Percentiles rank a stretch among this genome's conserved stretches.
These are phyloP conservation scores for Penicillium turbatum DNA, from an alignment of 495 filamentous ascomycete species.

Conservation along the genomic window DNA sequence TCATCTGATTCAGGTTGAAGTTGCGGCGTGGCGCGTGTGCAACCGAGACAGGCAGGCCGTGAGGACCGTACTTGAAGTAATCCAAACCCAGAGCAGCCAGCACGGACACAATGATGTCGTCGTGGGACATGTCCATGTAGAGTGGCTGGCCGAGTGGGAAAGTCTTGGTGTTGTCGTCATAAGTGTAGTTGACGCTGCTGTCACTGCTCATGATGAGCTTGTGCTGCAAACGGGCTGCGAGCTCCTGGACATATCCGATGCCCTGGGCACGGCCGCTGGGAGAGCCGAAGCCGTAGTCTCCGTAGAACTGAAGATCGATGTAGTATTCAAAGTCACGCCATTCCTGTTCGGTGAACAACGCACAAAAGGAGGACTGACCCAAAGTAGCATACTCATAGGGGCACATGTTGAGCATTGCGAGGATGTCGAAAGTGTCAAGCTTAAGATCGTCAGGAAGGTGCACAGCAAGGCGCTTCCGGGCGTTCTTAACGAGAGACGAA, in stretches of 20 bases:
- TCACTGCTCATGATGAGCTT: constrained; percentile 48
- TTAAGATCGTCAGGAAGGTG: constrained; percentile 38
- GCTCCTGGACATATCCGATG: constrained; percentile 60
- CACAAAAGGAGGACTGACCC: constrained; percentile 42
- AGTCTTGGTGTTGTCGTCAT: constrained; percentile 40
- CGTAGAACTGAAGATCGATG: constrained; percentile 57
- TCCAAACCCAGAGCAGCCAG: constrained; percentile 48
- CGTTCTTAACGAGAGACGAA: constrained; percentile 15
- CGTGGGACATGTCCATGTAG: constrained; percentile 44
- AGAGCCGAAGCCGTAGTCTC: constrained; percentile 54
- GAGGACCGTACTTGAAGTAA: constrained; percentile 48
- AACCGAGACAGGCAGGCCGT: constrained; percentile 44
- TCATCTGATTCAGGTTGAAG: constrained; percentile 32
- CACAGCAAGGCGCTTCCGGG: constrained; percentile 17
- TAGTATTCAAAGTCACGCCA: constrained; percentile 55
- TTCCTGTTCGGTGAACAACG: constrained; percentile 53
- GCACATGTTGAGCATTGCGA: constrained; percentile 49
- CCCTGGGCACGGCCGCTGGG: constrained; percentile 58
- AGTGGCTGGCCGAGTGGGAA: constrained; percentile 52
- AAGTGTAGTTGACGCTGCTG: constrained; percentile 57
- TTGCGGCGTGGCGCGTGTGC: constrained; percentile 32
- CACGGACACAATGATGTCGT: constrained; percentile 39
- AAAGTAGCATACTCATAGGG: constrained; percentile 33
- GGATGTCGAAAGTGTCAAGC: constrained; percentile 46
- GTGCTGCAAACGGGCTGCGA: constrained; percentile 53